Conservation (phyloP, 768 basidiomycete species). For the Phylloporus rhodoxanthus region DNA sequence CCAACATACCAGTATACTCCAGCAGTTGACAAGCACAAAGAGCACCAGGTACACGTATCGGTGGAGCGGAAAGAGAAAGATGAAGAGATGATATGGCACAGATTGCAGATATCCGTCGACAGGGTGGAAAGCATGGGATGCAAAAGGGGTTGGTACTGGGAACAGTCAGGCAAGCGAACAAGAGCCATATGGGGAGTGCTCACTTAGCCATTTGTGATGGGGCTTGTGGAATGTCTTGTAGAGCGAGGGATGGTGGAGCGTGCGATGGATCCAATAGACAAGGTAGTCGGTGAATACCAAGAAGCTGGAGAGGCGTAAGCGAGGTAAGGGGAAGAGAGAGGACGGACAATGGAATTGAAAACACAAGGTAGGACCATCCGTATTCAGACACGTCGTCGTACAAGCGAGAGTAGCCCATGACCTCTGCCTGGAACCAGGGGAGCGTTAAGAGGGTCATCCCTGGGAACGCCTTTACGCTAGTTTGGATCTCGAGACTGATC, state of each 20-base stretch:
- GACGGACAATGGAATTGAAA: constrained; percentile 65
- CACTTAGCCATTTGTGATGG: constrained; percentile 97
- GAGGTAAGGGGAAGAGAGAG: not conserved
- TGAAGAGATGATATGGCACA: constrained; percentile 89
- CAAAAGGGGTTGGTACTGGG: constrained; percentile 92
- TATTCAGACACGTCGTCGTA: constrained; percentile 79
- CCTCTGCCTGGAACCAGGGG: constrained; percentile 93
- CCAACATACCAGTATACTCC: constrained; percentile 77
- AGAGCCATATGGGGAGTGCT: constrained; percentile 23
- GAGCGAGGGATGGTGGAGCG: constrained; percentile 74
- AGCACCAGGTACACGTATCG: constrained; percentile 76
- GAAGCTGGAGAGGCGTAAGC: constrained; percentile 42
- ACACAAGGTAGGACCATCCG: constrained; percentile 65
- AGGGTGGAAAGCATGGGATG: constrained; percentile 96
- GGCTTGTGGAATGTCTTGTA: constrained; percentile 96
- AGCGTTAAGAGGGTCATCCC: constrained; percentile 77
- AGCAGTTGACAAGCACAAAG: constrained; percentile 90
- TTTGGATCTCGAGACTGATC: constrained; percentile 70
- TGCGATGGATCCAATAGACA: constrained; percentile 97
- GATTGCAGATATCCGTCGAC: constrained; percentile 93
- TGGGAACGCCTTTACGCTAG: constrained; percentile 73
- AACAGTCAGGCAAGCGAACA: constrained; percentile 6
- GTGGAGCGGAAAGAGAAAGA: constrained; percentile 87
- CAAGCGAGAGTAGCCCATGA: constrained; percentile 73
- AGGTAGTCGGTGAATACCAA: constrained; percentile 84